Evolutionary conservation across 169 alveolate species (phyloP).

Genomic region (Cryptosporidium tyzzeri): DNA sequence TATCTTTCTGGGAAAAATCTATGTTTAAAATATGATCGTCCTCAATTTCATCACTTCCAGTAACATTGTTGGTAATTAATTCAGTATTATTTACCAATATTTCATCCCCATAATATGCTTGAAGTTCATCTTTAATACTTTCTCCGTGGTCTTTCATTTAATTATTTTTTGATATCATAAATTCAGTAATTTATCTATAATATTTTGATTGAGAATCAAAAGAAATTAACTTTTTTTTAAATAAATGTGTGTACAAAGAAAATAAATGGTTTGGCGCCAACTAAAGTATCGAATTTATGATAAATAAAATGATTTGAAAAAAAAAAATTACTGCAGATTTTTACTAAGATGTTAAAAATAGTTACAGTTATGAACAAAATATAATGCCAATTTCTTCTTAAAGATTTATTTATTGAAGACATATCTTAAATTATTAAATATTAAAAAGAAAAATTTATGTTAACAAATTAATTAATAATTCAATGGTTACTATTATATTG

Average conservation of each 20-base stretch:
- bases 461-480: too few relatives aligned
- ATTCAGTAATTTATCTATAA: background rate
- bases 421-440: too few relatives aligned
- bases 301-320: background rate
- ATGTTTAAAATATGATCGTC: background rate
- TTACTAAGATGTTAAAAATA: too few relatives aligned
- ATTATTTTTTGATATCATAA: background rate
- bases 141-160: slow-evolving; percentile 1
- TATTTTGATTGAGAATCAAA: background rate
- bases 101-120: slow-evolving; percentile 56
- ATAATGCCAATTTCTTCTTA: too few relatives aligned
- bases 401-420: too few relatives aligned
- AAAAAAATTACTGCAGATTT: too few relatives aligned
- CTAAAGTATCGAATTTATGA: background rate
- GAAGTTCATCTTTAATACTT: slow-evolving; percentile 44
- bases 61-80: background rate
- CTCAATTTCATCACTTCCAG: slow-evolving; percentile 3
- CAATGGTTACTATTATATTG: too few relatives aligned
- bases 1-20: background rate
- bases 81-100: slow-evolving; percentile 1
- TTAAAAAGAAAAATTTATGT: too few relatives aligned
- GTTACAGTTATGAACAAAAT: too few relatives aligned
- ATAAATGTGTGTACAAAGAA: background rate
- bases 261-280: slow-evolving; percentile 3
- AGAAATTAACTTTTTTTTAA: background rate